These are phyloP conservation scores for Penstemon newberryi DNA, from an alignment of 257 asterid genomes.

Conservation along the genomic window DNA sequence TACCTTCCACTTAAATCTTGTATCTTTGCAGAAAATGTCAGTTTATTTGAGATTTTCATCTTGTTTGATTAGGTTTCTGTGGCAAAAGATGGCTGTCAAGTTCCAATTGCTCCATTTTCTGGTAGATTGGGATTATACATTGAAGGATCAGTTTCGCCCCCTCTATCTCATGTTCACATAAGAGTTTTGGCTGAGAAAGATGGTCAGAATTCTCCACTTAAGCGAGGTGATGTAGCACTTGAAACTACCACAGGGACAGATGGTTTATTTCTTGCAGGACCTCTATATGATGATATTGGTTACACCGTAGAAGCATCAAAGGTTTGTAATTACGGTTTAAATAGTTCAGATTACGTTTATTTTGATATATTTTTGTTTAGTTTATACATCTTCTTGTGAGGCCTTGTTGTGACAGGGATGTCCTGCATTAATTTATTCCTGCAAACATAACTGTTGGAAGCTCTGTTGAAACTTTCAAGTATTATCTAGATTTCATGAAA, in stretches of 20 bases:
- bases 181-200: constrained; percentile 66
- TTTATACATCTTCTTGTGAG: constrained; percentile 21
- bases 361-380: constrained; percentile 9
- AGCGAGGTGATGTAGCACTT: constrained; percentile 68
- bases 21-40: constrained; percentile 5
- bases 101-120: constrained; percentile 66
- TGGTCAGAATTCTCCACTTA: constrained; percentile 62
- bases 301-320: constrained; percentile 80
- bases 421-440: background rate
- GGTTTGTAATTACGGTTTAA: constrained; percentile 47
- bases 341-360: constrained; percentile 20
- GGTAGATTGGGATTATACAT: constrained; percentile 82
- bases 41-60: constrained; percentile 27
- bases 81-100: constrained; percentile 76
- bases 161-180: constrained; percentile 73
- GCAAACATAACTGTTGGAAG: constrained; percentile 15
- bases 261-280: constrained; percentile 84
- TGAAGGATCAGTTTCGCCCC: constrained; percentile 93
- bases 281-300: constrained; percentile 85
- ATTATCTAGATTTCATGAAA: background rate
- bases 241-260: constrained; percentile 68
- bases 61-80: constrained; percentile 63
- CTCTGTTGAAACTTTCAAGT: background rate
- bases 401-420: constrained; percentile 11
- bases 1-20: constrained; percentile 17